These are phyloP conservation scores for Aspergillus novoparasiticus DNA, from an alignment of 2,329 filamentous ascomycete species.

Conservation along the genomic window DNA sequence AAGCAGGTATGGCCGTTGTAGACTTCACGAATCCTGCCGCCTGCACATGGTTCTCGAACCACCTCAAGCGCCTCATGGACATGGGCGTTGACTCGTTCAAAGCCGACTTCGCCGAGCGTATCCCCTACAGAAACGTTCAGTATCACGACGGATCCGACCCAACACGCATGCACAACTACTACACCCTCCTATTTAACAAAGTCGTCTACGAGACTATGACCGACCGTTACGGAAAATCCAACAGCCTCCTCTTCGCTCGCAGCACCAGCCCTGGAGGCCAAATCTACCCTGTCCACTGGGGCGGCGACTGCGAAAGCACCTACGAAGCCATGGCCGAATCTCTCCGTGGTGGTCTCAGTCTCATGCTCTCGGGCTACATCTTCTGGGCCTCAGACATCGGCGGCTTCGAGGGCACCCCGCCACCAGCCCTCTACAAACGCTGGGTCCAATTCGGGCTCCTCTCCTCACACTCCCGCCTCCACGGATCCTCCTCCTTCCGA, in stretches of 20 bases:
- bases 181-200: constrained; percentile 73
- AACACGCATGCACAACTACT: constrained; percentile 74
- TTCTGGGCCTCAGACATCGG: constrained; percentile 74
- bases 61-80: constrained; percentile 66
- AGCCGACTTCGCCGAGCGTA: constrained; percentile 75
- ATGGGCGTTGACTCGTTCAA: constrained; percentile 73
- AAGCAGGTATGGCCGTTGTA: constrained; percentile 73
- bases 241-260: constrained; percentile 69
- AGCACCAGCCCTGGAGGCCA: constrained; percentile 69
- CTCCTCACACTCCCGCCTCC: constrained; percentile 69
- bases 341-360: constrained; percentile 64
- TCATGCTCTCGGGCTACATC: constrained; percentile 66
- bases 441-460: constrained; percentile 77
- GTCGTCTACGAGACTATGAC: constrained; percentile 68
- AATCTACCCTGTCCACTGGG: constrained; percentile 71
- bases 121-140: constrained; percentile 65
- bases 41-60: constrained; percentile 64
- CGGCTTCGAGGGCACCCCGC: constrained; percentile 70
- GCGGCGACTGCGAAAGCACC: constrained; percentile 74
- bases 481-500: constrained; percentile 70
- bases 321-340: constrained; percentile 74
- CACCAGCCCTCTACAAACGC: constrained; percentile 72
- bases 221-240: constrained; percentile 51
- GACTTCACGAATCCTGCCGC: constrained; percentile 75
- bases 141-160: constrained; percentile 67